phyloP scores from a whole-genome alignment of 495 filamentous ascomycete genomes.

The Podospora pseudoanserina region DNA sequence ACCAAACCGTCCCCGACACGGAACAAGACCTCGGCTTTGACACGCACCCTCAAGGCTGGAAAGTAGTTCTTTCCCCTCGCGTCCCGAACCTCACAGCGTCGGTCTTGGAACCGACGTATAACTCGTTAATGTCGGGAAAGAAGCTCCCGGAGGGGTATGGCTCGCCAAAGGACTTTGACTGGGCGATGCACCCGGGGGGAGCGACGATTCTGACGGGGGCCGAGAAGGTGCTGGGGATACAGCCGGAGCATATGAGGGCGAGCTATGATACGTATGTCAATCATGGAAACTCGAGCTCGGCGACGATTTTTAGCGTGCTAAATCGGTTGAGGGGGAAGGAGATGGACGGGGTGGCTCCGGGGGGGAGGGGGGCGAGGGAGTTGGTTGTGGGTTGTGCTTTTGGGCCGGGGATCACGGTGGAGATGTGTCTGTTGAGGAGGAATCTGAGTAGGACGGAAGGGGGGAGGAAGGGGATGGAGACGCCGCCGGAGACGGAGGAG shows the following conservation, averaged over 20 bases:
- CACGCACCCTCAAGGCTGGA: slow-evolving; percentile 57
- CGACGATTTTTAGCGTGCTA: slow-evolving; percentile 59
- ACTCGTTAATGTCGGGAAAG: slow-evolving; percentile 36
- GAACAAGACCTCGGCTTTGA: slow-evolving; percentile 58
- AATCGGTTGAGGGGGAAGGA: slow-evolving; percentile 55
- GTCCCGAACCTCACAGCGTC: slow-evolving; percentile 52
- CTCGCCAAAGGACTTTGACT: slow-evolving; percentile 55
- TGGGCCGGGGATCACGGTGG: slow-evolving; percentile 60
- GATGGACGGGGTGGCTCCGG: slow-evolving; percentile 50
- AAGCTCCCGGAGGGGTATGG: slow-evolving; percentile 39
- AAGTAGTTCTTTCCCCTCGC: slow-evolving; percentile 55
- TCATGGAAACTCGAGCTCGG: slow-evolving; percentile 60
- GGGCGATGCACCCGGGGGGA: slow-evolving; percentile 67
- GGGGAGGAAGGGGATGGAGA: slow-evolving; percentile 31
- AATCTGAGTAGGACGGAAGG: slow-evolving; percentile 23
- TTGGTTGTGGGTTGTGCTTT: slow-evolving; percentile 63
- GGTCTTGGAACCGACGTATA: slow-evolving; percentile 49
- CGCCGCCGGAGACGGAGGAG: slow-evolving; percentile 45
- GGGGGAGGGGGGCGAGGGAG: slow-evolving; percentile 42
- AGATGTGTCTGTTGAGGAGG: slow-evolving; percentile 59
- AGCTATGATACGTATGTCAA: slow-evolving; percentile 61
- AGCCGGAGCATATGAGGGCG: slow-evolving; percentile 56
- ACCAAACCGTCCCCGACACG: slow-evolving; percentile 52
- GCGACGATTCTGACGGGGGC: slow-evolving; percentile 60
- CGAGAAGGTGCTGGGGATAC: slow-evolving; percentile 51